phyloP scores from a whole-genome alignment of 139 green algal species.

The Chlorella sp. region DNA sequence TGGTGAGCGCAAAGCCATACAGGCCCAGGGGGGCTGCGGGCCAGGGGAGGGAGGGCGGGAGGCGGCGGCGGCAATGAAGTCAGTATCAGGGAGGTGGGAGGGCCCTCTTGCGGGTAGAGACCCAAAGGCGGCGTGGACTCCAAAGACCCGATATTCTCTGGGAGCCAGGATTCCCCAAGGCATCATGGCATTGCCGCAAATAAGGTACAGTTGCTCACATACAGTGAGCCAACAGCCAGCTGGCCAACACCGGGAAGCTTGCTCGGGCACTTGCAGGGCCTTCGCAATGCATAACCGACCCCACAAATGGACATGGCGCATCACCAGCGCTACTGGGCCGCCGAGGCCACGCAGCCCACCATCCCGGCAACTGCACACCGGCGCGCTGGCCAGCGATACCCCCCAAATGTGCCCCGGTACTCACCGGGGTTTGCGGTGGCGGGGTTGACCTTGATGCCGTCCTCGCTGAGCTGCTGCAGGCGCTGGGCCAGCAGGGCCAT shows the following conservation, averaged over 20 bases:
- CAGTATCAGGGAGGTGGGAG: neutral
- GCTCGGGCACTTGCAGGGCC: neutral
- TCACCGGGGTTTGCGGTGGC: neutral
- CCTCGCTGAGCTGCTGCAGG: neutral
- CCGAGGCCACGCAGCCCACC: neutral
- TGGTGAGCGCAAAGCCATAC: constrained; percentile 47
- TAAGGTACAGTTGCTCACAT: no score
- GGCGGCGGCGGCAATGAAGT: neutral
- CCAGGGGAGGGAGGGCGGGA: neutral
- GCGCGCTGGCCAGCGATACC: neutral
- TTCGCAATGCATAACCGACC: neutral
- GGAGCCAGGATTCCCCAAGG: no score
- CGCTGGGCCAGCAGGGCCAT: neutral
- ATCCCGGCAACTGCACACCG: no score
- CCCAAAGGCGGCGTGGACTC: neutral
- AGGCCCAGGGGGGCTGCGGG: constrained; percentile 49
- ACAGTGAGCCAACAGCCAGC: no score
- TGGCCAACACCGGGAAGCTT: no score
- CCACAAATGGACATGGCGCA: neutral
- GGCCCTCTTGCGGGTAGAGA: neutral
- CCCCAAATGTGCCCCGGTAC: neutral
- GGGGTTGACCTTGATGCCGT: constrained; percentile 3
- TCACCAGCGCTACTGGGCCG: neutral
- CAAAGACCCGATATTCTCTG: neutral
- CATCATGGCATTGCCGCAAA: no score